Conservation (phyloP, 2,329 filamentous ascomycete species). For the Aureobasidium uvarum region DNA sequence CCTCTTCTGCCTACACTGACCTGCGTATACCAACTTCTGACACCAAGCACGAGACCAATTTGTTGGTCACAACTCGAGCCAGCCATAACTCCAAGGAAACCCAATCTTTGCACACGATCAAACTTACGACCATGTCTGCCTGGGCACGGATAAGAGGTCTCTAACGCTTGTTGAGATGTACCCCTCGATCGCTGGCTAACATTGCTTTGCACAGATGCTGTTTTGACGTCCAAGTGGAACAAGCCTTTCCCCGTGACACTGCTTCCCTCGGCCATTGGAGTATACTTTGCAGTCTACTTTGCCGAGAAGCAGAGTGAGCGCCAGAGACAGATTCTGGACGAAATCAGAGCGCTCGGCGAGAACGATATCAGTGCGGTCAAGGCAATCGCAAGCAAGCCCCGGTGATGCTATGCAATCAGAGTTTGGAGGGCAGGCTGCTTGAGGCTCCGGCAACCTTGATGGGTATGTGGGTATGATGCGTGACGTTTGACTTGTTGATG, state of each 20-base stretch:
- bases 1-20: not conserved
- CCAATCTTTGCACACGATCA: not conserved
- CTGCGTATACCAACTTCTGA: not conserved
- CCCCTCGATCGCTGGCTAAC: not conserved
- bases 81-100: not conserved
- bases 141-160: constrained; percentile 20
- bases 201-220: constrained; percentile 29
- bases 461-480: not conserved
- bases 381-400: constrained; percentile 24
- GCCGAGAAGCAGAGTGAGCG: constrained; percentile 36
- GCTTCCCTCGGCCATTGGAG: constrained; percentile 36
- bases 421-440: not conserved
- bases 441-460: not conserved
- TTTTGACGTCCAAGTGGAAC: constrained; percentile 38
- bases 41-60: not conserved
- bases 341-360: constrained; percentile 34
- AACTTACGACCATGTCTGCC: constrained; percentile 11
- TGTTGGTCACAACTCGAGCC: not conserved
- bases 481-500: not conserved
- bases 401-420: not conserved
- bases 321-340: constrained; percentile 34
- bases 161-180: not conserved
- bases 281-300: constrained; percentile 35
- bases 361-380: constrained; percentile 28
- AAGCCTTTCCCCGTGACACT: constrained; percentile 38